Evolutionary conservation across 2,329 filamentous ascomycete genomes (phyloP).

Genomic region (Penicillium hordei): DNA sequence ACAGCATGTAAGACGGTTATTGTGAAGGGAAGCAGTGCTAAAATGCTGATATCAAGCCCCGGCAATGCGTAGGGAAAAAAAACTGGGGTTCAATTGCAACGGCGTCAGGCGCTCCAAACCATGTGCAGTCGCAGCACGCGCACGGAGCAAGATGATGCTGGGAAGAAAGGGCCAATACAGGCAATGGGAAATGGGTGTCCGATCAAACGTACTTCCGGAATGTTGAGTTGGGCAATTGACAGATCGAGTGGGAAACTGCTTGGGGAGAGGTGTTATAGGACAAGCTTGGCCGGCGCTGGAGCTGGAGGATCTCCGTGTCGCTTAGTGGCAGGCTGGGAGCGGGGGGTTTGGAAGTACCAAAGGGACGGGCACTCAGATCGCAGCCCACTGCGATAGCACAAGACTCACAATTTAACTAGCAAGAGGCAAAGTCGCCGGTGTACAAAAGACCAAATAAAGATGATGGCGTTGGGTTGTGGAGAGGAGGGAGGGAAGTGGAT

Average conservation of each 20-base stretch:
- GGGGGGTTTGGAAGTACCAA: conserved; percentile 33
- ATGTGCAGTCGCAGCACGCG: conserved; percentile 24
- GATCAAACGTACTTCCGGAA: conserved; percentile 19
- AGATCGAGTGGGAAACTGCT: conserved; percentile 5
- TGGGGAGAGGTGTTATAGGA: conserved; percentile 17
- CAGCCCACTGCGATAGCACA: conserved; percentile 11
- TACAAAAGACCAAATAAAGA: conserved; percentile 4
- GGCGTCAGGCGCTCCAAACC: conserved; percentile 7
- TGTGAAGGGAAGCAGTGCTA: not conserved
- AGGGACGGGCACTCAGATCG: conserved; percentile 16
- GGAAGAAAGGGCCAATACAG: conserved; percentile 9
- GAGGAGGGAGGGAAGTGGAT: conserved; percentile 15
- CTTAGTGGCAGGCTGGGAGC: conserved; percentile 41
- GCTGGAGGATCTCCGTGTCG: conserved; percentile 41
- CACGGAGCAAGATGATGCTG: conserved; percentile 23
- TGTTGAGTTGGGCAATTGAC: conserved; percentile 21
- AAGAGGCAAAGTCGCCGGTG: not conserved
- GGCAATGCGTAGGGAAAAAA: not conserved
- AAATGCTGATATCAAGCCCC: not conserved
- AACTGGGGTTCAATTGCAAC: conserved; percentile 17
- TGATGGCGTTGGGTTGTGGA: conserved; percentile 11
- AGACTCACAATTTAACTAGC: not conserved
- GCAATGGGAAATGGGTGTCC: conserved; percentile 1
- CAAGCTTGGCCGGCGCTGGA: conserved; percentile 26
- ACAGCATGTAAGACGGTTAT: conserved; percentile 8